A percentile compares a stretch with the other conserved stretches of the same genome.
phyloP scores from a whole-genome alignment of 1,284 basidiomycete species.

The Ceratobasidium sp. region DNA sequence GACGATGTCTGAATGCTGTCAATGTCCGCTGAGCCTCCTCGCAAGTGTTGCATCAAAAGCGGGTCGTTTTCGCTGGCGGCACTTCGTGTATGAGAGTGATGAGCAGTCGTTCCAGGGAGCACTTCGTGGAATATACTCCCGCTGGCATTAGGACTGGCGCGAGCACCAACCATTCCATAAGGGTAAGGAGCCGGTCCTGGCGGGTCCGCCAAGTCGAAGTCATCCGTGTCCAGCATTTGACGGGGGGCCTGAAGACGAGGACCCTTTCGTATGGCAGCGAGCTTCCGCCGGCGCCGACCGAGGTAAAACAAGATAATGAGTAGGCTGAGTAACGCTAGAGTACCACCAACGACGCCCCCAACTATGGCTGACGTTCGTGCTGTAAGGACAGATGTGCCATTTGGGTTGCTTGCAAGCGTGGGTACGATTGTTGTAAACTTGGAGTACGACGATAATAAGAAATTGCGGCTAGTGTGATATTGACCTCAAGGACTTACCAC shows the following conservation, averaged over 20 bases:
- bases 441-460: background rate
- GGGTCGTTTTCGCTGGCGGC: constrained; percentile 38
- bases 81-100: constrained; percentile 30
- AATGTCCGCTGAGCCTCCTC: constrained; percentile 15
- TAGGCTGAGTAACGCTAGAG: constrained; percentile 34
- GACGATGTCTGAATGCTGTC: constrained; percentile 32
- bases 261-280: constrained; percentile 8
- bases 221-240: constrained; percentile 36
- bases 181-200: constrained; percentile 36
- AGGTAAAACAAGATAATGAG: constrained; percentile 29
- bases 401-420: constrained; percentile 29
- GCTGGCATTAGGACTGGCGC: constrained; percentile 34
- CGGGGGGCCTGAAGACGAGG: constrained; percentile 43
- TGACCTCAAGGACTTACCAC: constrained; percentile 9
- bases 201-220: constrained; percentile 40
- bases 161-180: constrained; percentile 40
- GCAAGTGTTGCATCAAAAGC: constrained; percentile 33
- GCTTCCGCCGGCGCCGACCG: constrained; percentile 32
- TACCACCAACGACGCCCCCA: constrained; percentile 40
- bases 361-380: constrained; percentile 36
- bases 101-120: constrained; percentile 24
- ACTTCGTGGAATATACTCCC: constrained; percentile 43
- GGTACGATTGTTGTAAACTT: constrained; percentile 38
- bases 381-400: constrained; percentile 15
- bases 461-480: background rate